Conservation (phyloP, 192 early-diverging fungal genomes). For the Coemansia umbellata region DNA sequence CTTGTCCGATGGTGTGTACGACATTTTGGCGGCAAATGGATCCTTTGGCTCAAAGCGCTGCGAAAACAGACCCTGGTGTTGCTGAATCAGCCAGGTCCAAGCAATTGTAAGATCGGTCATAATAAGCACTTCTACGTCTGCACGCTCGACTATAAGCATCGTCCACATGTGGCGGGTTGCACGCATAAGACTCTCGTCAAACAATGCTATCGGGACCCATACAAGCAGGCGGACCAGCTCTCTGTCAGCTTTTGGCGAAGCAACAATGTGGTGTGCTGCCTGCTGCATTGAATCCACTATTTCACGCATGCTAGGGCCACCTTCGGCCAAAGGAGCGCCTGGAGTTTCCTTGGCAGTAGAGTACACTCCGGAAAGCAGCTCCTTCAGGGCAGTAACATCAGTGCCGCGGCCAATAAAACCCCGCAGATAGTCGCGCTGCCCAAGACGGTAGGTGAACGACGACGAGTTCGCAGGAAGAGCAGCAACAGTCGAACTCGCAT, state of each 20-base stretch:
- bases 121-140: conserved; percentile 67
- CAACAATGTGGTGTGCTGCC: conserved; percentile 25
- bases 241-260: conserved; percentile 16
- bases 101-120: conserved; percentile 79
- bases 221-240: conserved; percentile 78
- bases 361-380: conserved; percentile 24
- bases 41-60: conserved; percentile 51
- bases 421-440: conserved; percentile 36
- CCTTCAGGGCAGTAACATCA: conserved; percentile 31
- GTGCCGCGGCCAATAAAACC: conserved; percentile 24
- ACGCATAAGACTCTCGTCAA: conserved; percentile 74
- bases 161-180: conserved; percentile 87
- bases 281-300: conserved; percentile 21
- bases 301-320: conserved; percentile 3
- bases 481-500: not conserved
- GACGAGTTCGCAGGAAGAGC: conserved; percentile 37
- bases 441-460: conserved; percentile 30
- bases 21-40: conserved; percentile 89
- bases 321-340: conserved; percentile 17
- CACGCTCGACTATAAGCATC: conserved; percentile 75
- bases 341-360: conserved; percentile 21
- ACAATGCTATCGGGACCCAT: conserved; percentile 80
- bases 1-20: conserved; percentile 87
- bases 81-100: conserved; percentile 78
- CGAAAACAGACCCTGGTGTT: conserved; percentile 81